These are phyloP conservation scores for Quercus alba DNA, from an alignment of 306 rosid genomes.

Conservation along the genomic window DNA sequence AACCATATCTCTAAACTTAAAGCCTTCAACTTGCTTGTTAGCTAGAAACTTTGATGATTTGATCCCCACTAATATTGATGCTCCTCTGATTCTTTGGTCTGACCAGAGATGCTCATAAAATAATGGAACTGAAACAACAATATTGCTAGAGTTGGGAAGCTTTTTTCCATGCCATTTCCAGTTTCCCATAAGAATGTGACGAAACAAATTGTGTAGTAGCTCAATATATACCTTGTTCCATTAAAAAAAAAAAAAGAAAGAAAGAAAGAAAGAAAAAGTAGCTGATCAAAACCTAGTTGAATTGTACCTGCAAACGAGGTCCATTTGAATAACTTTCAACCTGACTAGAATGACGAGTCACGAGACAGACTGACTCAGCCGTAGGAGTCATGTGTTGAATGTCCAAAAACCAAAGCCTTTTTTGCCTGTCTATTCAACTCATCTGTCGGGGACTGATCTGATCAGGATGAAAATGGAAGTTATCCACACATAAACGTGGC, in stretches of 20 bases:
- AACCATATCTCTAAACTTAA: too few species aligned
- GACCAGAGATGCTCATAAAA: too few species aligned
- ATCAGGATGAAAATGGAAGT: not conserved
- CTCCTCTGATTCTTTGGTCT: too few species aligned
- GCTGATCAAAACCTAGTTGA: not conserved
- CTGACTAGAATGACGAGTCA: not conserved
- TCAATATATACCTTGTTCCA: not conserved
- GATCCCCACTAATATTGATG: too few species aligned
- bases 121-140: not conserved
- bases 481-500: not conserved
- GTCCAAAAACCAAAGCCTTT: not conserved
- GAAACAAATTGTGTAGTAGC: not conserved
- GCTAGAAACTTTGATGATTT: too few species aligned
- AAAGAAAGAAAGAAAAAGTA: too few species aligned
- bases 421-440: not conserved
- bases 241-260: too few species aligned
- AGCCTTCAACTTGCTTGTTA: too few species aligned
- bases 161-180: not conserved
- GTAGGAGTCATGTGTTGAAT: not conserved
- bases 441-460: not conserved
- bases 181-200: not conserved
- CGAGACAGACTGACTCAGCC: not conserved
- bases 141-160: not conserved
- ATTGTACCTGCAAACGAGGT: not conserved
- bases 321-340: not conserved